Base-by-base conservation (phyloP, 1,284 basidiomycete genomes). In the Ganoderma meredithae region DNA sequence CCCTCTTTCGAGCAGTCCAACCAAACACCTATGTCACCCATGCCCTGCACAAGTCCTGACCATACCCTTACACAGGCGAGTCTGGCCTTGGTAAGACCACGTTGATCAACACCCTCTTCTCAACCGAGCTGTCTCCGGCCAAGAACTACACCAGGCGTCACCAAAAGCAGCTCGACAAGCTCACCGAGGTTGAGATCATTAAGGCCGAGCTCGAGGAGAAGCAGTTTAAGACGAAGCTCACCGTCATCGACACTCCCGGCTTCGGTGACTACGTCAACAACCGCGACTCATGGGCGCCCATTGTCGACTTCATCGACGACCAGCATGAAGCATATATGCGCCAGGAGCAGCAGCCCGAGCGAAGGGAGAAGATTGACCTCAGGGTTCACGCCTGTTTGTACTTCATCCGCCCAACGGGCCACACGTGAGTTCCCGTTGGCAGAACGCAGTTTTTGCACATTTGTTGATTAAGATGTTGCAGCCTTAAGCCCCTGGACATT, bases 241-340 rank as follows among this genome's bases (percentile, higher is more conserved):
- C 95, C 33, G 97, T 99, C 79, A 97, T 99, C 77, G 97, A 99
- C 83, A 99, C 97, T 27, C 97, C 97, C 69, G 97, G 97, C 22
- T 99, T 99, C 74, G 97, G 97, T 52, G 97, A 99, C 91, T 99
- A 99, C 78, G 96, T 99, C 84, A 99, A 99, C 92, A 99, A 99
- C 89, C 91, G 96, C 70, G 97, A 99, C 82, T 96, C 95, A 55
- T 99, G 97, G 97, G 87, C 90, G 25, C 97, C 98, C 67, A 99
- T 99, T 73, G 93, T 99, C 79, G 97, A 99, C 81, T 99, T 99
- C 81, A 96, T 99, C 77, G 98, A 99, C 81, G 98, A 99, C 86
- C 97, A 99, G 84, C 97, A 99, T 81, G 98, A 99, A 83, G 93
- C 94, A 40, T 99, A 97, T 83, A 99, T 99, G 97, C 90, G 97